Conservation (phyloP, 352 stramenopile genomes). For the Thalassiosira hispida region DNA sequence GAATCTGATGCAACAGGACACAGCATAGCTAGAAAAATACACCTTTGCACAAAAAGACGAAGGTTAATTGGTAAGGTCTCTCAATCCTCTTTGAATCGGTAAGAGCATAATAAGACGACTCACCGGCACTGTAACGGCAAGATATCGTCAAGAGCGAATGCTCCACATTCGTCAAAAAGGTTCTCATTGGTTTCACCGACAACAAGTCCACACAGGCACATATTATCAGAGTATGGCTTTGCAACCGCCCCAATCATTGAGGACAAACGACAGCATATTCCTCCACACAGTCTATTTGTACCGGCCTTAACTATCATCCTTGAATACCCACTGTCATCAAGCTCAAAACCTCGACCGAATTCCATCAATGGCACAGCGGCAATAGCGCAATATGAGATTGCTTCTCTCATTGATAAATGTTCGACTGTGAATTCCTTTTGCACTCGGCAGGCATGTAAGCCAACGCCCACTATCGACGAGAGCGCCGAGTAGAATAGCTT, state of each 20-base stretch:
- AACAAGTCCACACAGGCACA: conserved; percentile 44
- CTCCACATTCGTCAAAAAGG: conserved; percentile 15
- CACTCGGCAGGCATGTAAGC: conserved; percentile 39
- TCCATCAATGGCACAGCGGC: conserved; percentile 37
- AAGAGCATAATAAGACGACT: conserved; percentile 19
- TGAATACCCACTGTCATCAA: conserved; percentile 19
- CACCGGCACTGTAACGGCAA: conserved; percentile 48
- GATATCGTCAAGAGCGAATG: conserved; percentile 34
- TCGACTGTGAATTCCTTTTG: neutral
- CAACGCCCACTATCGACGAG: conserved; percentile 47
- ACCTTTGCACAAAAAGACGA: conserved; percentile 32
- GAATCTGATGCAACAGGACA: conserved; percentile 42
- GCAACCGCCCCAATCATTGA: conserved; percentile 37
- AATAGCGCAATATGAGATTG: conserved; percentile 59
- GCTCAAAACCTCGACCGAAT: conserved; percentile 6
- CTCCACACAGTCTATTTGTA: conserved; percentile 27
- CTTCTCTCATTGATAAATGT: conserved; percentile 29
- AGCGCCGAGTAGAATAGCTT: conserved; percentile 14
- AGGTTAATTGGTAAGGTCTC: neutral
- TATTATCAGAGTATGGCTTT: conserved; percentile 8
- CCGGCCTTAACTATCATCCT: conserved; percentile 13
- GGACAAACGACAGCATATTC: conserved; percentile 33
- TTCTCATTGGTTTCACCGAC: conserved; percentile 3
- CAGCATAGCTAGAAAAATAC: conserved; percentile 49
- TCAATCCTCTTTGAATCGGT: neutral